Evolutionary conservation across 352 stramenopile genomes (phyloP), one percentile per base, ranked within the genome.

Genomic region (Pythium rishiriense): DNA sequence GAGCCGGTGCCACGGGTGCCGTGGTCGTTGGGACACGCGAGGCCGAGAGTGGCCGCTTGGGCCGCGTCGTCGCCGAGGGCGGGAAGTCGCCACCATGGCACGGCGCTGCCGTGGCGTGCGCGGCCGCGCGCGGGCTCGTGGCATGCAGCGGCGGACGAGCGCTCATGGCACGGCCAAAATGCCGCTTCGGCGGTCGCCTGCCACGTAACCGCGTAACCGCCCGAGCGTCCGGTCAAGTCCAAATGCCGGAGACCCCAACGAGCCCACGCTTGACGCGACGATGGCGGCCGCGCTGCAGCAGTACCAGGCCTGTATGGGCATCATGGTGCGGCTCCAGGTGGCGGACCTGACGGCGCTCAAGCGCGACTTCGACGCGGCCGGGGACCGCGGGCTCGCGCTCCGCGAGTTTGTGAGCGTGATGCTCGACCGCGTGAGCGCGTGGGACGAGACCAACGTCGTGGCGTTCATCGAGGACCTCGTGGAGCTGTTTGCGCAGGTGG

Each of bases 301-400:
- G 69, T 91, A 88, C 46, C 81, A 90, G 56, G 83, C 85, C 53
- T 91, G 85, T 61, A 58, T 93, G 19, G 83, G 79, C 45, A 91
- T 93, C 52, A 87, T 93, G 78, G 75, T 93, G 64, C 75, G 81
- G 9, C 74, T 93, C 7, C 79, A 85, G 37, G 71, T 93, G 2
- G 81, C 90, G 42, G 84, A 90, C 58, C 42, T 93, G 35, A 78
- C 63, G 22, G 46, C 74, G 15, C 66, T 93, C 19, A 93, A 93
- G 55, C 48, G 62, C 9, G 84, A 90, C 61, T 93, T 93, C 58
- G 83, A 92, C 35, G 70, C 68, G 19, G 65, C 71, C 3, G 76
- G 75, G 8, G 62, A 60, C 19, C 77, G 72, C 57, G 84, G 82
- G 0, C 59, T 93, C 31, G 78, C 79, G 14, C 61, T 93, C 4